Evolutionary conservation across 140 eudicot species (phyloP).

Genomic region (Erigeron philadelphicus): DNA sequence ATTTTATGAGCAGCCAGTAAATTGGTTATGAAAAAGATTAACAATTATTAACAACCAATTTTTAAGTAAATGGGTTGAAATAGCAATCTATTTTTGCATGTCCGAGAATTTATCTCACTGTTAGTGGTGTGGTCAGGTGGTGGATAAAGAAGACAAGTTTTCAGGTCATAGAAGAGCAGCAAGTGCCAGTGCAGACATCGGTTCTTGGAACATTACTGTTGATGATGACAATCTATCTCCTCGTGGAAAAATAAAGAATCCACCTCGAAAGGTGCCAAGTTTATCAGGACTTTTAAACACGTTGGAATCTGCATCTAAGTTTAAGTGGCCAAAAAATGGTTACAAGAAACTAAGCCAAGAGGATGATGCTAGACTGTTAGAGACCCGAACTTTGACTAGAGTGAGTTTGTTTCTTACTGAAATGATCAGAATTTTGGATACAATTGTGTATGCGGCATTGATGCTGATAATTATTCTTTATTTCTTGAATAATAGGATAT

Average conservation of each 20-base stretch:
- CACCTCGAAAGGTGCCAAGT: slow-evolving; percentile 70
- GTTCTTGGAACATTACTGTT: slow-evolving; percentile 59
- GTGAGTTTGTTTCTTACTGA: slow-evolving; percentile 32
- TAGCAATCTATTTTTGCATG: background rate
- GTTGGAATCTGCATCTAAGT: slow-evolving; percentile 52
- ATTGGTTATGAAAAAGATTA: too few relatives aligned
- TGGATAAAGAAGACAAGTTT: slow-evolving; percentile 42
- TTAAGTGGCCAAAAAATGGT: slow-evolving; percentile 61
- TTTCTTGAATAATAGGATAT: slow-evolving; percentile 32
- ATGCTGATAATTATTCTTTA: slow-evolving; percentile 14
- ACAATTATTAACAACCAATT: background rate
- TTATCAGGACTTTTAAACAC: slow-evolving; percentile 58
- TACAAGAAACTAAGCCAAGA: slow-evolving; percentile 54
- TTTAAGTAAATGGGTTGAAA: too few relatives aligned
- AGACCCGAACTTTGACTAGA: slow-evolving; percentile 33
- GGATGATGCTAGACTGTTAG: slow-evolving; percentile 21
- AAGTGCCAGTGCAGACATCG: slow-evolving; percentile 74
- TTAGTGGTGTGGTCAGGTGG: slow-evolving; percentile 22
- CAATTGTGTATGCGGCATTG: background rate
- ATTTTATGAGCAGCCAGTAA: too few relatives aligned
- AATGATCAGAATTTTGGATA: background rate
- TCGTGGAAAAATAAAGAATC: slow-evolving; percentile 33
- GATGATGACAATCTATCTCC: slow-evolving; percentile 29
- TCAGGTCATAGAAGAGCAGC: slow-evolving; percentile 69
- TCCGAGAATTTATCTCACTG: background rate